phyloP scores from a whole-genome alignment of 1,139 yeast genomes.

The Debaryomyces robertsiae region DNA sequence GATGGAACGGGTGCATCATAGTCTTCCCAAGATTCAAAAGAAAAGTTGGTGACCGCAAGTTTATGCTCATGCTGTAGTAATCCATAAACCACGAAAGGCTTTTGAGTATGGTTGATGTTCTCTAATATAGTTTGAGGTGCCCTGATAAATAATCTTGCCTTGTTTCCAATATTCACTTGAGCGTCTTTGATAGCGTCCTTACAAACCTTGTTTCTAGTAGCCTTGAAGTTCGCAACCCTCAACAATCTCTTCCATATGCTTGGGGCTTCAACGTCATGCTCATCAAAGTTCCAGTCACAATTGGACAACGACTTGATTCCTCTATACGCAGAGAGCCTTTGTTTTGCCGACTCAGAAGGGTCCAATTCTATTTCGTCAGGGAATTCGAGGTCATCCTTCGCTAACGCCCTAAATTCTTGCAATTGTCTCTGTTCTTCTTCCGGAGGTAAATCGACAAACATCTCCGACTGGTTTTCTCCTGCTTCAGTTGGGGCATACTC shows the following conservation, averaged over 20 bases:
- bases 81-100: conserved; percentile 69
- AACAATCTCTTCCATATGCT: conserved; percentile 74
- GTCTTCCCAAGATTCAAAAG: conserved; percentile 87
- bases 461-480: conserved; percentile 53
- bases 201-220: conserved; percentile 67
- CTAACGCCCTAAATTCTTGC: conserved; percentile 65
- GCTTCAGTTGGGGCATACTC: conserved; percentile 35
- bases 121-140: conserved; percentile 59
- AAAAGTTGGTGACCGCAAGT: conserved; percentile 77
- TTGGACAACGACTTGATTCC: conserved; percentile 83
- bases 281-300: conserved; percentile 88
- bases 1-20: conserved; percentile 82
- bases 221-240: conserved; percentile 75
- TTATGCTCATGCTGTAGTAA: conserved; percentile 86
- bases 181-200: conserved; percentile 64
- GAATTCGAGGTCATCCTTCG: conserved; percentile 84
- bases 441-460: conserved; percentile 71
- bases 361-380: conserved; percentile 92
- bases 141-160: conserved; percentile 58
- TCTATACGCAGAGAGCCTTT: conserved; percentile 74
- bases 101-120: conserved; percentile 39
- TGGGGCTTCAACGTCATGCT: conserved; percentile 75
- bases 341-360: conserved; percentile 75
- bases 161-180: conserved; percentile 67
- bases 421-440: conserved; percentile 86